Evolutionary conservation across 2,329 filamentous ascomycete species (phyloP).

Genomic region (Hymenoscyphus linearis): DNA sequence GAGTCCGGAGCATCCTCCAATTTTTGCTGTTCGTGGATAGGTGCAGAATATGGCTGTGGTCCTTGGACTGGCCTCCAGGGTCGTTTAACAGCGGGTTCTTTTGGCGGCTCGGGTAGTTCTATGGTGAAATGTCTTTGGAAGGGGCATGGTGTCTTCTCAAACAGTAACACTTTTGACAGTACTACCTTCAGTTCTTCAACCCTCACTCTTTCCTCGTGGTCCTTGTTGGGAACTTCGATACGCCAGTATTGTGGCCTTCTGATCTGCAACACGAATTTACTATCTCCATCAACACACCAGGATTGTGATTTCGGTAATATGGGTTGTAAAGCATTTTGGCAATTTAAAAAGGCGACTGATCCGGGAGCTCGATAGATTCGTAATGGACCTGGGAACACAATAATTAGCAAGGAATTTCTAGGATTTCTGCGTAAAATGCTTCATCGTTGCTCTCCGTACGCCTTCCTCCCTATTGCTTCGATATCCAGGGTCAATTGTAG

Average conservation of each 20-base stretch:
- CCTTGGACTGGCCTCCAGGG: slow-evolving; percentile 56
- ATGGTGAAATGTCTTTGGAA: slow-evolving; percentile 75
- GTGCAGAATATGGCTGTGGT: slow-evolving; percentile 10
- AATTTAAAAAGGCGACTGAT: slow-evolving; percentile 83
- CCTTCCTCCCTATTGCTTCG: background rate
- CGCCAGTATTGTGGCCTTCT: slow-evolving; percentile 81
- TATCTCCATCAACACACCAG: slow-evolving; percentile 87
- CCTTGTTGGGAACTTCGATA: slow-evolving; percentile 71
- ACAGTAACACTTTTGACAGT: slow-evolving; percentile 68
- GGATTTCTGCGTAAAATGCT: background rate
- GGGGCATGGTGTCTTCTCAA: slow-evolving; percentile 83
- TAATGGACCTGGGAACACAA: slow-evolving; percentile 53
- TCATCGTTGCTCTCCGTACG: background rate
- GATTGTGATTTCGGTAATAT: slow-evolving; percentile 88
- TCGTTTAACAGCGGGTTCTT: slow-evolving; percentile 59
- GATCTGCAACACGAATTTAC: slow-evolving; percentile 79
- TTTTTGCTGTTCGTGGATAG: slow-evolving; percentile 10
- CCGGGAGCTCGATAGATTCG: slow-evolving; percentile 82
- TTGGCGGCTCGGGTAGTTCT: slow-evolving; percentile 63
- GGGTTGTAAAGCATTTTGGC: slow-evolving; percentile 75
- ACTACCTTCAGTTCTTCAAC: slow-evolving; percentile 65
- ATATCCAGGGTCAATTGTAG: background rate
- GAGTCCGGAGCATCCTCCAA: slow-evolving; percentile 6
- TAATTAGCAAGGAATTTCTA: background rate
- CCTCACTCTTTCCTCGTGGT: slow-evolving; percentile 56